Conservation (phyloP, 2,329 filamentous ascomycete genomes). For the Colletotrichum cereale region DNA sequence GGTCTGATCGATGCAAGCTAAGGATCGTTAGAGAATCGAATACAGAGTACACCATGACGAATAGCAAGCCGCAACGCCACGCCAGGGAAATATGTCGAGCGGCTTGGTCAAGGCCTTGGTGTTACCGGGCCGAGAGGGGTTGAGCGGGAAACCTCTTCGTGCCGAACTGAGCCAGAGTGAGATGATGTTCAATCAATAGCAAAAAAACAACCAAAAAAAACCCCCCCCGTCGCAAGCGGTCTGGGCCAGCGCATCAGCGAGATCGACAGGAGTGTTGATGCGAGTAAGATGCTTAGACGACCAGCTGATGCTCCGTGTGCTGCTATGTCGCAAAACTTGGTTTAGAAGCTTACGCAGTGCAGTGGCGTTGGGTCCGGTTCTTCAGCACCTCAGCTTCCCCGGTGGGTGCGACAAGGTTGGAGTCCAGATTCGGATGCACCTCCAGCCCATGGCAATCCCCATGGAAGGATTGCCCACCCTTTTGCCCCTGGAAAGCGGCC, state of each 20-base stretch:
- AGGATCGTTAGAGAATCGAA: not conserved
- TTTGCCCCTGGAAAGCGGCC: constrained; percentile 16
- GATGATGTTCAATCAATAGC: constrained; percentile 10
- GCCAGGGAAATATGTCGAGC: not conserved
- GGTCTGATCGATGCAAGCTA: constrained; percentile 5
- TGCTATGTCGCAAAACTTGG: not conserved
- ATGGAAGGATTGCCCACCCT: not conserved
- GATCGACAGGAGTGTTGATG: constrained; percentile 19
- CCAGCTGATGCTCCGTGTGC: not conserved
- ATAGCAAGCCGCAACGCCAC: not conserved
- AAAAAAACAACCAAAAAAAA: not conserved
- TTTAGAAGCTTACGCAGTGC: not conserved
- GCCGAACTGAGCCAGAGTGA: not conserved
- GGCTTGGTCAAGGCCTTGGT: not conserved
- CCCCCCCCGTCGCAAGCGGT: constrained; percentile 17
- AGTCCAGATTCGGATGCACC: constrained; percentile 8
- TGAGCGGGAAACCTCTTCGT: constrained; percentile 3
- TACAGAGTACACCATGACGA: constrained; percentile 3
- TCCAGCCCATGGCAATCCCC: not conserved
- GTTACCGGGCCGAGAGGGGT: not conserved
- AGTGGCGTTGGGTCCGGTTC: constrained; percentile 5
- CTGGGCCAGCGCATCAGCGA: constrained; percentile 27
- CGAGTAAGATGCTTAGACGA: not conserved
- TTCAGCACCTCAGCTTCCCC: constrained; percentile 5
- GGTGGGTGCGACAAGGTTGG: constrained; percentile 13